Conservation (phyloP, 768 basidiomycete genomes). For the Lentinula lateritia region DNA sequence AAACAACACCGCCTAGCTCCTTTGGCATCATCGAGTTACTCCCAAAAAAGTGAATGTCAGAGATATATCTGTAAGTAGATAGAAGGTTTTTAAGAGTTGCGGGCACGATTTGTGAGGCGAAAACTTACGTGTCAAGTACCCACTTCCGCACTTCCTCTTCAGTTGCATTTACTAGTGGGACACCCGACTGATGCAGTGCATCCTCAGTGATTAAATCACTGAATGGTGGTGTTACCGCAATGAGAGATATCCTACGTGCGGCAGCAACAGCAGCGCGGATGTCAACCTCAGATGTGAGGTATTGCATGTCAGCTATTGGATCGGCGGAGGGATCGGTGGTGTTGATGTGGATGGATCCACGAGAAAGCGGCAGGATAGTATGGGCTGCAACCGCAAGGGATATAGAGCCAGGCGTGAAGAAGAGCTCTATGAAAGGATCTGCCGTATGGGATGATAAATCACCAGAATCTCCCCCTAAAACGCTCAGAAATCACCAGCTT, state of each 20-base stretch:
- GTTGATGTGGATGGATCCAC: conserved; percentile 10
- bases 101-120: neutral
- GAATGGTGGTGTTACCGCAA: conserved; percentile 11
- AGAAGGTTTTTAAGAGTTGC: no score
- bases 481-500: no score
- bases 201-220: conserved; percentile 6
- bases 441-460: neutral
- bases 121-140: conserved; percentile 6
- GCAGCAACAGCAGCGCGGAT: conserved; percentile 7
- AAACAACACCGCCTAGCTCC: conserved; percentile 12
- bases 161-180: conserved; percentile 8
- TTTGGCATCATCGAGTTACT: conserved; percentile 14
- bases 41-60: conserved; percentile 11
- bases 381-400: conserved; percentile 4
- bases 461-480: neutral
- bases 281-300: conserved; percentile 9
- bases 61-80: conserved; percentile 3
- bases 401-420: conserved; percentile 3
- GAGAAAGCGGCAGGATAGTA: conserved; percentile 11
- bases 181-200: conserved; percentile 4
- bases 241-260: conserved; percentile 8
- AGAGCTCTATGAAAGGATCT: conserved; percentile 12
- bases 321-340: conserved; percentile 9
- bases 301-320: conserved; percentile 8
- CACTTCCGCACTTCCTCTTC: conserved; percentile 10